These are phyloP conservation scores for Pseudogymnoascus sp. DNA, from an alignment of 2,329 filamentous ascomycete genomes.

Conservation along the genomic window DNA sequence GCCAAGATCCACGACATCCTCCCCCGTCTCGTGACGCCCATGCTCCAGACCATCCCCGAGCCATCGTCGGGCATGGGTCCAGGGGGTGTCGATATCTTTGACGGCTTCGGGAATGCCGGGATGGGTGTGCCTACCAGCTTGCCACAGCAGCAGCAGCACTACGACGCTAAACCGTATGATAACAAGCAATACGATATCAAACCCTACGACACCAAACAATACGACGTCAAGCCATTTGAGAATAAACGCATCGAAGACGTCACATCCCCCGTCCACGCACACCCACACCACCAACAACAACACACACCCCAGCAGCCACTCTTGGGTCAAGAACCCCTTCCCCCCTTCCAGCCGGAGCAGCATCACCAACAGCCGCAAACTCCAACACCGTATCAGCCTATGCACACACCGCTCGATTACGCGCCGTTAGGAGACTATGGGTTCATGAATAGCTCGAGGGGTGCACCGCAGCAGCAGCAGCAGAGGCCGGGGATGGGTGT, in stretches of 20 bases:
- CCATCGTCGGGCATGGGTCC: constrained; percentile 31
- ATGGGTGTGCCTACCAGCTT: constrained; percentile 36
- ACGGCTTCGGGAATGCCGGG: constrained; percentile 55
- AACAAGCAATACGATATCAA: background rate
- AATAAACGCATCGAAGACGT: background rate
- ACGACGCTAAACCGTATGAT: background rate
- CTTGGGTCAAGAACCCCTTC: background rate
- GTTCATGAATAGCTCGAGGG: background rate
- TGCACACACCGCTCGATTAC: background rate
- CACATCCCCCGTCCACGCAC: background rate
- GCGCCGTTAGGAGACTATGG: background rate
- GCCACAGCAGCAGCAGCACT: constrained; percentile 11
- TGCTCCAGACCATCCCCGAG: constrained; percentile 52
- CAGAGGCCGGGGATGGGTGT: background rate
- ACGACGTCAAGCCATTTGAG: background rate
- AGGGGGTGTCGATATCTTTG: constrained; percentile 50
- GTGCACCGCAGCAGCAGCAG: background rate
- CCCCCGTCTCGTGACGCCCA: constrained; percentile 51
- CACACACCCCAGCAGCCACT: background rate
- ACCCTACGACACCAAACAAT: background rate
- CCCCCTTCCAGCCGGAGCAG: background rate
- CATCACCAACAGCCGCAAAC: background rate
- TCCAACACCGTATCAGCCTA: background rate
- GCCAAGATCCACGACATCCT: constrained; percentile 67
- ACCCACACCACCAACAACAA: background rate